phyloP scores from a whole-genome alignment of 1,284 basidiomycete species.

The Exobasidium rhododendri region DNA sequence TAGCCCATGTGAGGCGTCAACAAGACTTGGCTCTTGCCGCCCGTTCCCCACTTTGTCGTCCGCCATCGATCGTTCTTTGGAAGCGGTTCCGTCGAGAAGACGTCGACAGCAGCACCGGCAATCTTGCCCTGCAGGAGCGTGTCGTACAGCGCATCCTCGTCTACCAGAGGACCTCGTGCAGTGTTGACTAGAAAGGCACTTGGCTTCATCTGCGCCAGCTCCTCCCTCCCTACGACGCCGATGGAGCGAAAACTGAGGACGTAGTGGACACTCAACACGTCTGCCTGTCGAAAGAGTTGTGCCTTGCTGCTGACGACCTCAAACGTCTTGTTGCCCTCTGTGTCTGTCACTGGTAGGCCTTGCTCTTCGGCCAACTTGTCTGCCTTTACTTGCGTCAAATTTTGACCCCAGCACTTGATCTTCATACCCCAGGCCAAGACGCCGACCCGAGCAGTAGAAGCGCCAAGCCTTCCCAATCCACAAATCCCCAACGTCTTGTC shows the following conservation, averaged over 20 bases:
- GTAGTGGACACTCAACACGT: not conserved
- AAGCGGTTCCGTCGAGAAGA: constrained; percentile 82
- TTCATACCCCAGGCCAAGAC: constrained; percentile 6
- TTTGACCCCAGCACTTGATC: not conserved
- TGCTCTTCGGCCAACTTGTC: not conserved
- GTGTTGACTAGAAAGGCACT: constrained; percentile 43
- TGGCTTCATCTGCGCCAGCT: constrained; percentile 14
- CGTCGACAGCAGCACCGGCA: constrained; percentile 88
- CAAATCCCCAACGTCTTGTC: constrained; percentile 7
- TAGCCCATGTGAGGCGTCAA: constrained; percentile 4
- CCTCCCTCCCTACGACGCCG: not conserved
- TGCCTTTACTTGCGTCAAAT: not conserved
- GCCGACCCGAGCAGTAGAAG: not conserved
- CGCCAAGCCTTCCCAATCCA: not conserved
- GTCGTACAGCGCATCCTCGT: constrained; percentile 73
- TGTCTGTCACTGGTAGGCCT: not conserved
- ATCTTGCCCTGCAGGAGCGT: constrained; percentile 75
- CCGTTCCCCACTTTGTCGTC: not conserved
- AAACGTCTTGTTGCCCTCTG: not conserved
- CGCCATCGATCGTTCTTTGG: not conserved
- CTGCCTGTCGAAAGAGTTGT: not conserved
- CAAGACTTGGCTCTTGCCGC: not conserved
- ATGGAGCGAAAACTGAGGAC: constrained; percentile 1
- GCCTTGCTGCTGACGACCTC: not conserved
- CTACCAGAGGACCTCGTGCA: constrained; percentile 66